phyloP scores from a whole-genome alignment of 2,329 filamentous ascomycete species.

The Aureobasidium sp. region DNA sequence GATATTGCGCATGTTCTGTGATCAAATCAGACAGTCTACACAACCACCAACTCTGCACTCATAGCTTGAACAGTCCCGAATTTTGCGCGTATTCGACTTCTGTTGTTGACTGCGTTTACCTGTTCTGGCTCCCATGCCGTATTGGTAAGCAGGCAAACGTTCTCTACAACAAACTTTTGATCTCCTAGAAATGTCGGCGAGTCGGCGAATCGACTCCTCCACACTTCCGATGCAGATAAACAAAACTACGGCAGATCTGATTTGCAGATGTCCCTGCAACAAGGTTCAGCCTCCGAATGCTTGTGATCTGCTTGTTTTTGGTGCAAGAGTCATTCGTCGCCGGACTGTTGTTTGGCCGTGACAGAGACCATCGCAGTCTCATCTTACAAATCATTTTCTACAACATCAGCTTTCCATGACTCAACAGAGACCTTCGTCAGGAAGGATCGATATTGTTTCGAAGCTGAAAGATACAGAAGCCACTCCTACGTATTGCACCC shows the following conservation, averaged over 20 bases:
- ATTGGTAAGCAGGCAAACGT: constrained; percentile 9
- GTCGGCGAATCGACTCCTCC: not conserved
- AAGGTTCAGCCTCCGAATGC: constrained; percentile 14
- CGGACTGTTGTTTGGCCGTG: not conserved
- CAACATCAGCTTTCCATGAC: not conserved
- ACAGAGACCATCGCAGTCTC: not conserved
- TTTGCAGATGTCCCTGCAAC: not conserved
- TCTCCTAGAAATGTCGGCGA: not conserved
- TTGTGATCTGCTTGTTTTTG: constrained; percentile 9
- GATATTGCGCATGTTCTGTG: not conserved
- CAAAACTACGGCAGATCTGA: constrained; percentile 12
- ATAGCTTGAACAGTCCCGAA: no score
- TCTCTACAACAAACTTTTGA: not conserved
- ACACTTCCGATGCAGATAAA: constrained; percentile 5
- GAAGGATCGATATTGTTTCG: not conserved
- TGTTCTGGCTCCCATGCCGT: not conserved
- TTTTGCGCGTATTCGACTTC: not conserved
- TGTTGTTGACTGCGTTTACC: not conserved
- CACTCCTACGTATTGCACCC: not conserved
- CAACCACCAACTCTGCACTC: no score
- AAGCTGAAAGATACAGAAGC: not conserved
- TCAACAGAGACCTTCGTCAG: no score
- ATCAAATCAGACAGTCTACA: no score
- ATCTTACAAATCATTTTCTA: not conserved
- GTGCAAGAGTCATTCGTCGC: not conserved